phyloP scores from a whole-genome alignment of 2,329 filamentous ascomycete genomes.

The Colletotrichum trifolii region DNA sequence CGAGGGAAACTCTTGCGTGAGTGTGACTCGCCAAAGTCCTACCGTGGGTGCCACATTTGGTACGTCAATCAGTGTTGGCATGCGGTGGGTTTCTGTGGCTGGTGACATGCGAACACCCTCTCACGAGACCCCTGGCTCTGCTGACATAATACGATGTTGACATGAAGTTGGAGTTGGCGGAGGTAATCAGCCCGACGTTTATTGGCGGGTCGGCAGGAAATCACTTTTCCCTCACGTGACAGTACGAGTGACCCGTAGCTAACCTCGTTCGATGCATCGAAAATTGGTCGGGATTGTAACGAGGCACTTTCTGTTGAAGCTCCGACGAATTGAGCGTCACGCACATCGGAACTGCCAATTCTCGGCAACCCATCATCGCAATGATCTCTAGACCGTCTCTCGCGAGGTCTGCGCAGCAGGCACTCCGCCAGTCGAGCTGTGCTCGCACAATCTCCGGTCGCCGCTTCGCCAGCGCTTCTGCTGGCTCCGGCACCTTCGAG shows the following conservation, averaged over 20 bases:
- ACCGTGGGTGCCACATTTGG: constrained; percentile 8
- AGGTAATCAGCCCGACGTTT: constrained; percentile 33
- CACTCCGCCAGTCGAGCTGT: constrained; percentile 67
- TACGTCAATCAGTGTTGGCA: constrained; percentile 7
- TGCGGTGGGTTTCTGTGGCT: constrained; percentile 18
- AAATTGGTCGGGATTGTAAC: constrained; percentile 39
- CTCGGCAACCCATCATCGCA: constrained; percentile 67
- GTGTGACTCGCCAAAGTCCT: constrained; percentile 24
- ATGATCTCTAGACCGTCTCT: constrained; percentile 73
- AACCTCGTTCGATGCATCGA: constrained; percentile 38
- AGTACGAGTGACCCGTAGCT: constrained; percentile 34
- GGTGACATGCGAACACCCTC: not conserved
- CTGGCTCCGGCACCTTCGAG: constrained; percentile 84
- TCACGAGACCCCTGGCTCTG: not conserved
- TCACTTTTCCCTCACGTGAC: constrained; percentile 25
- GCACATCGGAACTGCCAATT: constrained; percentile 56
- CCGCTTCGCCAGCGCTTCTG: constrained; percentile 68
- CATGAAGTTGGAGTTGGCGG: constrained; percentile 11
- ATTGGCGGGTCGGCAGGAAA: constrained; percentile 27
- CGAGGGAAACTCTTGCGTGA: constrained; percentile 16
- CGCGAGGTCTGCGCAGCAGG: constrained; percentile 68
- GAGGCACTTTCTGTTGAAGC: constrained; percentile 39
- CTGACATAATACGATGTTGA: constrained; percentile 24
- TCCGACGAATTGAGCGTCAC: constrained; percentile 38
- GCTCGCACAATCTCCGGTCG: constrained; percentile 63